These are phyloP conservation scores for Hypoxylon sp. DNA, from an alignment of 2,329 filamentous ascomycete genomes.

Conservation along the genomic window DNA sequence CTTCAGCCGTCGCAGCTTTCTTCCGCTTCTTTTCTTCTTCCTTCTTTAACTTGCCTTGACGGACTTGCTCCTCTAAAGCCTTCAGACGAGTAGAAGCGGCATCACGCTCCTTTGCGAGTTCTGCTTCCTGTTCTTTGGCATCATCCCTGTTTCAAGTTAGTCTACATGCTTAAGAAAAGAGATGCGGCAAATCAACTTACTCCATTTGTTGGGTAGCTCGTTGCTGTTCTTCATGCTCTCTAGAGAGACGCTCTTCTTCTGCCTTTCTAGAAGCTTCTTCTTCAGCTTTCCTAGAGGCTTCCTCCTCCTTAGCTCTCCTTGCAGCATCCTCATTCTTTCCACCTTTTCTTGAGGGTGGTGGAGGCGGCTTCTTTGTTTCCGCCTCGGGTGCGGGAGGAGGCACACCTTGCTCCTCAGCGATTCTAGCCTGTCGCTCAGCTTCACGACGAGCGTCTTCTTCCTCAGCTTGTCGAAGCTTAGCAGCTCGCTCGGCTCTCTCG, in stretches of 20 bases:
- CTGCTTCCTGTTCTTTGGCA: slow-evolving; percentile 78
- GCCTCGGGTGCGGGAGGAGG: slow-evolving; percentile 65
- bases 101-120: slow-evolving; percentile 80
- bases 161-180: neutral
- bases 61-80: slow-evolving; percentile 92
- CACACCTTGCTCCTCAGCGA: slow-evolving; percentile 77
- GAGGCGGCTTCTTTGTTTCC: slow-evolving; percentile 71
- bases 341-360: slow-evolving; percentile 80
- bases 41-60: slow-evolving; percentile 92
- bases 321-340: slow-evolving; percentile 61
- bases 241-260: slow-evolving; percentile 71
- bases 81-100: slow-evolving; percentile 84
- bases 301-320: slow-evolving; percentile 58
- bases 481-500: slow-evolving; percentile 85
- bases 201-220: slow-evolving; percentile 78
- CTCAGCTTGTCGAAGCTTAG: slow-evolving; percentile 87
- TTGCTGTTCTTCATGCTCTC: slow-evolving; percentile 80
- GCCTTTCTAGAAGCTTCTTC: slow-evolving; percentile 55
- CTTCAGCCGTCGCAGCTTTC: slow-evolving; percentile 85
- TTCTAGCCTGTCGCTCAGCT: slow-evolving; percentile 81
- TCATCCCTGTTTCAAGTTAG: slow-evolving; percentile 66
- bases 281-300: slow-evolving; percentile 48
- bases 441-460: slow-evolving; percentile 93
- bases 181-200: slow-evolving; percentile 66
- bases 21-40: slow-evolving; percentile 94